Evolutionary conservation across 2,329 filamentous ascomycete genomes (phyloP).

Genomic region (Venturia oleaginea): DNA sequence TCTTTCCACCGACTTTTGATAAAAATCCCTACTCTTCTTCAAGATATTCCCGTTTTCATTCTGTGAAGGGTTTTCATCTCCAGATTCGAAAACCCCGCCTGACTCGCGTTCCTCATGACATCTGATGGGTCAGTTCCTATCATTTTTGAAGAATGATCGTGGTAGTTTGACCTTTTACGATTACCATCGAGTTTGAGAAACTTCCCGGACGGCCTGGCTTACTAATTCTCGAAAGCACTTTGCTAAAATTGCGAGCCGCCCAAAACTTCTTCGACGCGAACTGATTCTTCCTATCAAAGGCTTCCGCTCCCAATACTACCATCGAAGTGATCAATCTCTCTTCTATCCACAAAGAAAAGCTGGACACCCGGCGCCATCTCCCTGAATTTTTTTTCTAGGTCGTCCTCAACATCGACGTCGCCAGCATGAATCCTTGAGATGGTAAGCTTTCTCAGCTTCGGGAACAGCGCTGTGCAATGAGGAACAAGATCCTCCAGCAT

Average conservation of each 20-base stretch:
- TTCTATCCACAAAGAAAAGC: conserved; percentile 10
- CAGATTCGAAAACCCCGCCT: too few species aligned
- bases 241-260: background rate
- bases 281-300: background rate
- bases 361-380: background rate
- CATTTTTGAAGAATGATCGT: too few species aligned
- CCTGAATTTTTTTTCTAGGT: background rate
- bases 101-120: too few species aligned
- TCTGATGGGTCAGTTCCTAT: too few species aligned
- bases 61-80: too few species aligned
- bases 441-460: background rate
- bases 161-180: too few species aligned
- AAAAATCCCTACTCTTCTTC: too few species aligned
- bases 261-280: background rate
- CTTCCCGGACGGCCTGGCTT: background rate
- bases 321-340: conserved; percentile 14
- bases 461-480: background rate
- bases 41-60: too few species aligned
- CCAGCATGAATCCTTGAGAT: conserved; percentile 2
- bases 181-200: too few species aligned
- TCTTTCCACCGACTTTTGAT: too few species aligned
- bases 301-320: conserved; percentile 1
- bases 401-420: conserved; percentile 11
- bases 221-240: background rate
- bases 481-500: conserved; percentile 5